Base-by-base conservation (phyloP, 2,329 filamentous ascomycete genomes). In the Helotiales sp. region DNA sequence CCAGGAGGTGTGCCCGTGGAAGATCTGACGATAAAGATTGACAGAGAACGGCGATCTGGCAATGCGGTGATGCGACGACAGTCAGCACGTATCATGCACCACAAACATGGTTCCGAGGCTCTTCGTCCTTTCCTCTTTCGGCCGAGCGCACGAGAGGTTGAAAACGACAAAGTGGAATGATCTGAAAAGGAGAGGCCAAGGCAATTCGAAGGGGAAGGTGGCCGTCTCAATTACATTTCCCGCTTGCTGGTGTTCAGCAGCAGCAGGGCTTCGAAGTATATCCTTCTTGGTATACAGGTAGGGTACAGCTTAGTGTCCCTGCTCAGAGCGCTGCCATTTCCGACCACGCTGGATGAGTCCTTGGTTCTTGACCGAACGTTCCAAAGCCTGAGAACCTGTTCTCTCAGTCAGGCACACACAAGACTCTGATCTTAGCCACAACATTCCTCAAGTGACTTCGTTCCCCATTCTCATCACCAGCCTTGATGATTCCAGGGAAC, bases 401-500 rank as follows among this genome's bases (percentile, higher is more conserved):
- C 30, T 59, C 52, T 68, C 63, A 71, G 53, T 71, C 69, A 30
- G 68, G 65, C 30, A 64, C 64, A 55, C 85, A 88, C 48, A 88
- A 72, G 5, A 89, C 86, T 64, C 81, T 81, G n/a, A 85, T 83
- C 72, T 87, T 89, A 58, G 81, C 75, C 62, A 89, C 82, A 46
- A 88, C 78, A 67, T 88, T 89, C 40, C 78, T 77, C 60, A 83
- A 81, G 66, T 87, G 81, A 65, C 81, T 71, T 61, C 85, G 80
- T 36, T 80, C 79, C 24, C 86, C 86, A 60, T 79, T 82, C 73
- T 87, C 85, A 69, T 88, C 84, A 5, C 86, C 86, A 22, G 77
- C 74, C 73, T 89, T 89, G 56, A 85, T 75, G 22, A 89, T 77
- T 6, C 82, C 82, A 1, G 86, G 86, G 55, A 87, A 89, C 1